Conservation (phyloP, 805 yeast genomes). For the Wickerhamomyces silvicola region DNA sequence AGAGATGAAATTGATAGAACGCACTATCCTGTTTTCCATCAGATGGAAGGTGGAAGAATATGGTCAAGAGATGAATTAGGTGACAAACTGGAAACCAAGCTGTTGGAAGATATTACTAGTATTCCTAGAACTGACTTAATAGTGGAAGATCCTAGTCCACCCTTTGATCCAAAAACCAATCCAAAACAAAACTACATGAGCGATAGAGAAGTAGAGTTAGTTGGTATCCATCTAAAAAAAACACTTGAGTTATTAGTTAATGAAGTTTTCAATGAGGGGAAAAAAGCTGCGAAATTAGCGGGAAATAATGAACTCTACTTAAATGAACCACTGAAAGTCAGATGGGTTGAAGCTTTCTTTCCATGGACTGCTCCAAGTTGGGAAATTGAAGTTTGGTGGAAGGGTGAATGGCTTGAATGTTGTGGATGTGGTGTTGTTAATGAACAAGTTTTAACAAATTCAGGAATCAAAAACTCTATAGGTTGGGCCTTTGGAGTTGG, state of each 20-base stretch:
- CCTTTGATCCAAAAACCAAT: conserved; percentile 47
- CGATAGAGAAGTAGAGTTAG: conserved; percentile 58
- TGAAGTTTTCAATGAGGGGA: conserved; percentile 72
- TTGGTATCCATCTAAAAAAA: conserved; percentile 74
- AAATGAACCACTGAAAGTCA: conserved; percentile 70
- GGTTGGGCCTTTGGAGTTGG: conserved; percentile 99
- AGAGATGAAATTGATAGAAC: conserved; percentile 93
- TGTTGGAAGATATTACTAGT: conserved; percentile 51
- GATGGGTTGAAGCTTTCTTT: conserved; percentile 94
- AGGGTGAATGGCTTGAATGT: conserved; percentile 95
- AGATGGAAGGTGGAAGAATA: conserved; percentile 90
- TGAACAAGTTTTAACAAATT: conserved; percentile 65
- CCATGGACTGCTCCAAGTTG: conserved; percentile 99
- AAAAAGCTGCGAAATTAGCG: conserved; percentile 50
- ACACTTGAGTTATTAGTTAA: conserved; percentile 80
- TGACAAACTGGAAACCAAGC: conserved; percentile 33
- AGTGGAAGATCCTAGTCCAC: conserved; percentile 69
- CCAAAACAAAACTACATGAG: conserved; percentile 81
- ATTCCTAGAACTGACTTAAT: conserved; percentile 64
- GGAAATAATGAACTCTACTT: conserved; percentile 56
- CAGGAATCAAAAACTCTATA: conserved; percentile 61
- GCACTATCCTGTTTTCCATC: conserved; percentile 96
- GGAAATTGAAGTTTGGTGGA: conserved; percentile 99
- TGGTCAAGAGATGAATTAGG: conserved; percentile 54
- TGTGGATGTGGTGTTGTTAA: conserved; percentile 93